Conservation (phyloP, 108 stramenopile species). For the Discostella stelligeroides region DNA sequence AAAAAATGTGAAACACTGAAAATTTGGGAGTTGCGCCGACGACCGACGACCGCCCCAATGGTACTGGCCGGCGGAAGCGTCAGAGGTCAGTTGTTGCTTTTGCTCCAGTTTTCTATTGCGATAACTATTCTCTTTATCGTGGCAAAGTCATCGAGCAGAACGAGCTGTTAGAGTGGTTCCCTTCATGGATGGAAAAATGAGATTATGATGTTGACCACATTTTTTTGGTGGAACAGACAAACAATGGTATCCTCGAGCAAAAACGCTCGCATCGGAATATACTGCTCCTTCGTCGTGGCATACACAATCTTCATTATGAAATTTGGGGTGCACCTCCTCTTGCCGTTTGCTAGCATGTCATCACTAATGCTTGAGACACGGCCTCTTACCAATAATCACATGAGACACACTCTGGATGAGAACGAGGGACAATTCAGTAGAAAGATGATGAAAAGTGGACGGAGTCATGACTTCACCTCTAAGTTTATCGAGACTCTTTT, state of each 20-base stretch:
- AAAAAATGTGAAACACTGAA: too few species aligned
- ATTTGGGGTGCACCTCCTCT: background rate
- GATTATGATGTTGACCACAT: too few species aligned
- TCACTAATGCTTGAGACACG: background rate
- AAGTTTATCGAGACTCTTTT: conserved; percentile 26
- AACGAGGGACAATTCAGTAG: background rate
- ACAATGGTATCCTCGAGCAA: background rate
- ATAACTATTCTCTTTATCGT: too few species aligned
- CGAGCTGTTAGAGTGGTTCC: too few species aligned
- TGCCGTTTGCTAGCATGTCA: background rate
- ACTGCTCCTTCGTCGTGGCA: background rate
- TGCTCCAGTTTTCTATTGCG: too few species aligned
- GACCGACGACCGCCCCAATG: too few species aligned
- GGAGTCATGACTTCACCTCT: conserved; percentile 4
- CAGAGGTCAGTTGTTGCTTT: too few species aligned
- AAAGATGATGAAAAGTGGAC: background rate
- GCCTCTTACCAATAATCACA: background rate
- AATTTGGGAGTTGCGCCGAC: too few species aligned
- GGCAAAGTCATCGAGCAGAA: too few species aligned
- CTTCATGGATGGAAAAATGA: too few species aligned
- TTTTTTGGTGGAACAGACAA: too few species aligned
- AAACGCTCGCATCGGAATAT: background rate
- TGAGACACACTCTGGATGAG: background rate
- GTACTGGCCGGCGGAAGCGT: too few species aligned
- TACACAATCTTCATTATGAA: background rate